Conservation (phyloP, 768 basidiomycete species). For the Kockovaella imperatae region DNA sequence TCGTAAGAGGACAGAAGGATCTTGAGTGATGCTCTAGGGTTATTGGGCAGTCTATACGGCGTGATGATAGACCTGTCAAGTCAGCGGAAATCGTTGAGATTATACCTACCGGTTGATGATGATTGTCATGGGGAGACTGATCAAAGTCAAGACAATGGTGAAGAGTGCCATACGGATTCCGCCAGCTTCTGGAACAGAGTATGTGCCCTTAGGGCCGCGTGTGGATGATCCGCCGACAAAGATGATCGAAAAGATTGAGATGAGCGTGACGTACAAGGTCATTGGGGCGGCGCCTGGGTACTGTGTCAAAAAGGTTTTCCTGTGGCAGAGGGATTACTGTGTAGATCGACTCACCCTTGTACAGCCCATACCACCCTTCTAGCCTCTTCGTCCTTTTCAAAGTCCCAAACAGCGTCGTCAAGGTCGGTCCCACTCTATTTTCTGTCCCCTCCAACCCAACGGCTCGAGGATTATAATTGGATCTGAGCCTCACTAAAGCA, state of each 20-base stretch:
- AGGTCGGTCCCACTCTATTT: conserved; percentile 41
- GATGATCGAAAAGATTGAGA: conserved; percentile 41
- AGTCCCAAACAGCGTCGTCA: conserved; percentile 36
- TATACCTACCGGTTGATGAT: conserved; percentile 42
- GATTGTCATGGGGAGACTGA: conserved; percentile 41
- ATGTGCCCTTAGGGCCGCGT: conserved; percentile 39
- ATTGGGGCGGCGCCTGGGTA: conserved; percentile 35
- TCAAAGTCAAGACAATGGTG: conserved; percentile 39
- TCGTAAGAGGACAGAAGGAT: conserved; percentile 40
- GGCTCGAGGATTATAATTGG: conserved; percentile 44
- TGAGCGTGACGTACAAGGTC: conserved; percentile 32
- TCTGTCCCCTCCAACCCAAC: conserved; percentile 41
- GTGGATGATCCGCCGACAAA: conserved; percentile 42
- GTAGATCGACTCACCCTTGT: conserved; percentile 31
- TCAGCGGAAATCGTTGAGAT: background rate
- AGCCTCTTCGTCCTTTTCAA: conserved; percentile 39
- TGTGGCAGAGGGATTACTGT: background rate
- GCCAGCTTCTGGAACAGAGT: conserved; percentile 41
- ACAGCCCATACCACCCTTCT: conserved; percentile 43
- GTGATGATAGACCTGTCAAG: conserved; percentile 43
- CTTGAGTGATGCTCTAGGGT: conserved; percentile 30
- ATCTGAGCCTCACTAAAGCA: conserved; percentile 38
- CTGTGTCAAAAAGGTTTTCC: background rate
- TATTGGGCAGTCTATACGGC: conserved; percentile 38
- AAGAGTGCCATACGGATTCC: conserved; percentile 43